These are phyloP conservation scores for Thalia dealbata DNA, from an alignment of 176 grass and related monocot genomes.

Conservation along the genomic window DNA sequence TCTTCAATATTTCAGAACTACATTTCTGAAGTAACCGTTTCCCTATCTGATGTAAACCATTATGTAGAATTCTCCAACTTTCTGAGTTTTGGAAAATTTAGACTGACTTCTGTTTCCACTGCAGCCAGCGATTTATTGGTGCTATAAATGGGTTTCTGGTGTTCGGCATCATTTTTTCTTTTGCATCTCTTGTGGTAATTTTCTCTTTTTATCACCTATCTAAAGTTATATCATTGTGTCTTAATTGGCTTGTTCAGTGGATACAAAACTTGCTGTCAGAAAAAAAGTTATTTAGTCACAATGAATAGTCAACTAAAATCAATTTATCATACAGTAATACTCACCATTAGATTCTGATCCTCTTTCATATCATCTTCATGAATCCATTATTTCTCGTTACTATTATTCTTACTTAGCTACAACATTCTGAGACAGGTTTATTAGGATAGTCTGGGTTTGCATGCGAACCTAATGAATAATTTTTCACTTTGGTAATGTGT, in stretches of 20 bases:
- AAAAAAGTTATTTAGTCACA: neutral
- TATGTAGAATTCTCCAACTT: neutral
- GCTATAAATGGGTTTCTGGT: slow-evolving; percentile 76
- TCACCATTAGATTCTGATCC: neutral
- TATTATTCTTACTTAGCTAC: neutral
- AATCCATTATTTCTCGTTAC: neutral
- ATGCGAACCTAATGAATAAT: neutral
- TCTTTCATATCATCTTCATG: neutral
- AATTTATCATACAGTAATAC: neutral
- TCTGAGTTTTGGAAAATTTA: neutral
- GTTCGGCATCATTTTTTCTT: slow-evolving; percentile 58
- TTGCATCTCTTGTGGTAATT: slow-evolving; percentile 88
- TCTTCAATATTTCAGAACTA: neutral
- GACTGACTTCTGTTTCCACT: slow-evolving; percentile 7
- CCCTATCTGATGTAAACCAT: neutral
- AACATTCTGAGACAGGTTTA: neutral
- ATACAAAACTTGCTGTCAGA: neutral
- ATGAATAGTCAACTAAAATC: neutral
- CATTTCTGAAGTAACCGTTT: neutral
- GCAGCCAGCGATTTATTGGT: slow-evolving; percentile 78
- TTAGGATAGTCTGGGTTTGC: neutral
- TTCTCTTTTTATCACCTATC: neutral
- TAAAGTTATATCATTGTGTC: no score
- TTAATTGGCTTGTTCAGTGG: neutral
- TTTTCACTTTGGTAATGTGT: neutral